Evolutionary conservation across 2,329 filamentous ascomycete genomes (phyloP).

Genomic region (Chrysosphaeria jannelii): DNA sequence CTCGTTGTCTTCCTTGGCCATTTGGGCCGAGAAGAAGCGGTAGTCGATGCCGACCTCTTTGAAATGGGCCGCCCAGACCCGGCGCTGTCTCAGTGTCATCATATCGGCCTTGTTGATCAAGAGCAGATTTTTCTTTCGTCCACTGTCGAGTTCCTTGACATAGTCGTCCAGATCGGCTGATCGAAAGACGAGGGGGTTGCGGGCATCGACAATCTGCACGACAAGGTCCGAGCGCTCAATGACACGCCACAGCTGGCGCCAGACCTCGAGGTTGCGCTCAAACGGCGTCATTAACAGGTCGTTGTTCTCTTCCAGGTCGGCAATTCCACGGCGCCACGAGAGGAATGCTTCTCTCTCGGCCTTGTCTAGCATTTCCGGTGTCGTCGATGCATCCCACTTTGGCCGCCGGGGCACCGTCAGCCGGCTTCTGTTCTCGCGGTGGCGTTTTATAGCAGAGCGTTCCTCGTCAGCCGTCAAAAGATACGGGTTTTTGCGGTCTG

Average conservation of each 20-base stretch:
- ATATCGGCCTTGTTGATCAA: constrained; percentile 98
- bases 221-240: constrained; percentile 89
- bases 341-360: constrained; percentile 56
- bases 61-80: constrained; percentile 66
- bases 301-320: constrained; percentile 77
- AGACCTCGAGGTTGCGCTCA: constrained; percentile 88
- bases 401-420: constrained; percentile 77
- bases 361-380: constrained; percentile 48
- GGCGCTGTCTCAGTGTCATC: constrained; percentile 70
- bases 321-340: constrained; percentile 67
- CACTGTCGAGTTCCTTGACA: constrained; percentile 63
- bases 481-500: constrained; percentile 67
- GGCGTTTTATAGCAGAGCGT: constrained; percentile 45
- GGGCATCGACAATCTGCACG: constrained; percentile 92
- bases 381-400: constrained; percentile 64
- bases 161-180: constrained; percentile 83
- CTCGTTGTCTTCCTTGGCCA: constrained; percentile 77
- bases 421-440: constrained; percentile 46
- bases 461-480: constrained; percentile 67
- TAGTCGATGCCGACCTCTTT: constrained; percentile 56
- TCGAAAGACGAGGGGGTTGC: constrained; percentile 79
- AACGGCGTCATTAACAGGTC: constrained; percentile 94
- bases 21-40: constrained; percentile 80
- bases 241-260: constrained; percentile 92
- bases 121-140: constrained; percentile 53